These are phyloP conservation scores for Thermoascus crustaceus DNA, from an alignment of 2,329 filamentous ascomycete species.

Conservation along the genomic window DNA sequence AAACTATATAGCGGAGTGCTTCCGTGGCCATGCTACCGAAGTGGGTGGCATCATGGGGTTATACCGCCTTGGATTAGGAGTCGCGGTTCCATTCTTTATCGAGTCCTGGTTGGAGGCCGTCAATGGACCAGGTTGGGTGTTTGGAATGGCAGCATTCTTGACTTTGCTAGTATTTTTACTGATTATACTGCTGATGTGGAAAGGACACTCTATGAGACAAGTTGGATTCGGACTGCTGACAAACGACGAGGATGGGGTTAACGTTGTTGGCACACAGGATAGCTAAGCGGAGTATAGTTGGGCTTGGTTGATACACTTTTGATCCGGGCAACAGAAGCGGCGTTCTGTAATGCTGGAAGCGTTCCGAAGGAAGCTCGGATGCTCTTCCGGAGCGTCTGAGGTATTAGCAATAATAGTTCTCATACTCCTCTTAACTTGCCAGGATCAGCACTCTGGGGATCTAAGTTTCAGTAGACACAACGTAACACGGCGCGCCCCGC, in stretches of 20 bases:
- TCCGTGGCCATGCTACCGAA: conserved; percentile 1
- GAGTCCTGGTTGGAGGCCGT: conserved; percentile 1
- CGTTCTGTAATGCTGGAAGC: too few species aligned
- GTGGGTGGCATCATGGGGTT: conserved; percentile 1
- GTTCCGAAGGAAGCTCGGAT: too few species aligned
- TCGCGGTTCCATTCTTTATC: conserved; percentile 4
- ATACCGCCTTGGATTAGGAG: conserved; percentile 4
- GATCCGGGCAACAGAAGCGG: too few species aligned
- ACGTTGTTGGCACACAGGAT: conserved; percentile 2
- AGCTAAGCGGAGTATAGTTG: conserved; percentile 1
- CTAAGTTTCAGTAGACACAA: too few species aligned
- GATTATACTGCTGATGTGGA: conserved; percentile 7
- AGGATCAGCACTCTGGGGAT: too few species aligned
- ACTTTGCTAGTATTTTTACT: conserved; percentile 2
- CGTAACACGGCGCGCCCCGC: too few species aligned
- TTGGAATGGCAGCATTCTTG: conserved; percentile 4
- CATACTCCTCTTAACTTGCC: too few species aligned
- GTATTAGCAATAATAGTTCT: too few species aligned
- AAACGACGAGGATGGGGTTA: conserved; percentile 6
- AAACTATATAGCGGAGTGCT: neutral
- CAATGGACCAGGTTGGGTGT: conserved; percentile 3
- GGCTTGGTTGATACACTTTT: too few species aligned
- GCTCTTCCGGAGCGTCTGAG: too few species aligned
- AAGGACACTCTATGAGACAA: conserved; percentile 5
- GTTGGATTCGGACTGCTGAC: conserved; percentile 4